Conservation (phyloP, 169 alveolate species). For the Eimeria mitis region DNA sequence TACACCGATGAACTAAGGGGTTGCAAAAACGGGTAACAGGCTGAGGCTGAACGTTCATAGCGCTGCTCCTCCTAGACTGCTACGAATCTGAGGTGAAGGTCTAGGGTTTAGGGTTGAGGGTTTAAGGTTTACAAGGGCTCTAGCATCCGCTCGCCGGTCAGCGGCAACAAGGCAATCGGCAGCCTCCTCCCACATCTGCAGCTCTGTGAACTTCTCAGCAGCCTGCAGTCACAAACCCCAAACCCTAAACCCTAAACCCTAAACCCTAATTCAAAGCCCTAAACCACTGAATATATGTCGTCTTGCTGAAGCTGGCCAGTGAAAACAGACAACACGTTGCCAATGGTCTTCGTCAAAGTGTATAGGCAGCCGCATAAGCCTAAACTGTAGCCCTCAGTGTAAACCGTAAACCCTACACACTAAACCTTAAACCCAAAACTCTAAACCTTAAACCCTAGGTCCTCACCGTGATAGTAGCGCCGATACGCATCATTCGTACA, state of each 20-base stretch:
- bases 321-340: background rate
- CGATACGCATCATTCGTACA: constrained; percentile 74
- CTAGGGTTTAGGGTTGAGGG: background rate
- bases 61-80: background rate
- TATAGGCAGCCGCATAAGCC: background rate
- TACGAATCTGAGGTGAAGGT: background rate
- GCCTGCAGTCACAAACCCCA: constrained; percentile 86
- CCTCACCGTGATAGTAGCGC: constrained; percentile 75
- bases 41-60: background rate
- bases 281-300: background rate
- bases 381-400: background rate
- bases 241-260: background rate
- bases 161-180: constrained; percentile 93
- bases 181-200: constrained; percentile 94
- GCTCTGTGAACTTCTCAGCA: constrained; percentile 91
- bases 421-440: background rate
- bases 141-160: constrained; percentile 87
- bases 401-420: background rate
- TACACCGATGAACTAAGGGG: background rate
- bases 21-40: background rate
- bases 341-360: background rate
- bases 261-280: background rate
- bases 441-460: too few species aligned
- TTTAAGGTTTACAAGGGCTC: constrained; percentile 53
- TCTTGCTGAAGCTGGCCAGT: background rate